A percentile compares a stretch with the other conserved stretches of the same genome.
phyloP scores from a whole-genome alignment of 371 early-diverging fungal species.

The Mucor sp. region DNA sequence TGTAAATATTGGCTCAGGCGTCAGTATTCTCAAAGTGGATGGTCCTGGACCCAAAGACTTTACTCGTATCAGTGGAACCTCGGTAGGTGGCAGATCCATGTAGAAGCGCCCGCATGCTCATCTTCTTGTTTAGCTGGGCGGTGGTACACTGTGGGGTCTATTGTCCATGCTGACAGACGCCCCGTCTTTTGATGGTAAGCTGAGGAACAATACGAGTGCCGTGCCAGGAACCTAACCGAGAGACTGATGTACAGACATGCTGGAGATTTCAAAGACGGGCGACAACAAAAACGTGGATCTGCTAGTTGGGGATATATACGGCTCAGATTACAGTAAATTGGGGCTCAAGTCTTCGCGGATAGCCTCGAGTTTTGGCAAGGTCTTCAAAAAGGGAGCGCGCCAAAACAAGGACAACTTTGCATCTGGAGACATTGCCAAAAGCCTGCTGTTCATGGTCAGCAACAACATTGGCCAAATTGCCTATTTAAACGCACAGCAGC shows the following conservation, averaged over 20 bases:
- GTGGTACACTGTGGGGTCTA: slow-evolving; percentile 96
- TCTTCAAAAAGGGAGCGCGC: slow-evolving; percentile 77
- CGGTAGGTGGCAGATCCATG: slow-evolving; percentile 48
- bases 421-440: slow-evolving; percentile 86
- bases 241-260: slow-evolving; percentile 70
- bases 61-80: slow-evolving; percentile 90
- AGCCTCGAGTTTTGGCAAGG: slow-evolving; percentile 95
- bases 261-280: slow-evolving; percentile 87
- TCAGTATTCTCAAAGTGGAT: slow-evolving; percentile 85
- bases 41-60: slow-evolving; percentile 64
- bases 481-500: slow-evolving; percentile 90
- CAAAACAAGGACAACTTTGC: slow-evolving; percentile 61
- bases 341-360: slow-evolving; percentile 90
- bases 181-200: slow-evolving; percentile 79
- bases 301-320: slow-evolving; percentile 97
- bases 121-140: slow-evolving; percentile 72
- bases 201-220: background rate
- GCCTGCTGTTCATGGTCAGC: slow-evolving; percentile 90
- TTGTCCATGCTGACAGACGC: slow-evolving; percentile 83
- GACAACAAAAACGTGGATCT: slow-evolving; percentile 93
- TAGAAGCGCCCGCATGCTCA: background rate
- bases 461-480: slow-evolving; percentile 98
- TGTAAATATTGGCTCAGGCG: slow-evolving; percentile 93
- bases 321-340: slow-evolving; percentile 80
- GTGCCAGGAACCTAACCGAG: background rate